phyloP scores from a whole-genome alignment of 2,329 filamentous ascomycete species.

The Gliomastix tumulicola region DNA sequence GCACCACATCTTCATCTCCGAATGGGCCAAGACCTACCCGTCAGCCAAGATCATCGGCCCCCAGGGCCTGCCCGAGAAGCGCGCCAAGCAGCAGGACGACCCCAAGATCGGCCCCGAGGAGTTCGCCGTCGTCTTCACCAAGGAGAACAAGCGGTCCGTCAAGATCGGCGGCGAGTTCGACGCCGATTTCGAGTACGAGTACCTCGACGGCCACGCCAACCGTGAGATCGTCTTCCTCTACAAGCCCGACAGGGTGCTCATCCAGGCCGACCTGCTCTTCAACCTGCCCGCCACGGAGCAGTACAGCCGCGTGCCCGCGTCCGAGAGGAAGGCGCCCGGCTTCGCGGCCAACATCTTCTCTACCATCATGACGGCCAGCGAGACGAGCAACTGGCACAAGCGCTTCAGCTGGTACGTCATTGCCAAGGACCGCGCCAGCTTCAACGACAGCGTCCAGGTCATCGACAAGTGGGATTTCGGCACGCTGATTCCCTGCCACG shows the following conservation, averaged over 20 bases:
- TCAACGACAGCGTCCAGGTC: conserved; percentile 59
- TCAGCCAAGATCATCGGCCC: conserved; percentile 74
- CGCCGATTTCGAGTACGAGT: conserved; percentile 78
- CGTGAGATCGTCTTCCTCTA: conserved; percentile 86
- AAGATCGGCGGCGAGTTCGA: conserved; percentile 74
- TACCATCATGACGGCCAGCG: conserved; percentile 2
- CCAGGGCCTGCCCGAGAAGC: conserved; percentile 78
- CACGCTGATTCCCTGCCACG: conserved; percentile 84
- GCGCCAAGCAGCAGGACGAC: conserved; percentile 47
- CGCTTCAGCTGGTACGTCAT: conserved; percentile 75
- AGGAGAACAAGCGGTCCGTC: conserved; percentile 41
- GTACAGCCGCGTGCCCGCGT: conserved; percentile 59
- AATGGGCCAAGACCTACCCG: conserved; percentile 78
- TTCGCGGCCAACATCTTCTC: conserved; percentile 35
- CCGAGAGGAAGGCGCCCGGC: conserved; percentile 20
- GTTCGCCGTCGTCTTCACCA: conserved; percentile 64
- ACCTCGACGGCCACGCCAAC: conserved; percentile 71
- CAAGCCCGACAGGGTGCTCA: conserved; percentile 69
- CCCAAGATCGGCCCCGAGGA: conserved; percentile 38
- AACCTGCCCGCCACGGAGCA: conserved; percentile 86
- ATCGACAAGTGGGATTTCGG: conserved; percentile 82
- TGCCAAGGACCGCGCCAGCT: conserved; percentile 57
- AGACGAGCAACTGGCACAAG: conserved; percentile 65
- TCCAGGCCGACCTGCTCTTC: conserved; percentile 88
- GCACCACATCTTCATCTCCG: conserved; percentile 88